Base-by-base conservation (phyloP, 176 grass and related monocot species). In the Ensete ventricosum region DNA sequence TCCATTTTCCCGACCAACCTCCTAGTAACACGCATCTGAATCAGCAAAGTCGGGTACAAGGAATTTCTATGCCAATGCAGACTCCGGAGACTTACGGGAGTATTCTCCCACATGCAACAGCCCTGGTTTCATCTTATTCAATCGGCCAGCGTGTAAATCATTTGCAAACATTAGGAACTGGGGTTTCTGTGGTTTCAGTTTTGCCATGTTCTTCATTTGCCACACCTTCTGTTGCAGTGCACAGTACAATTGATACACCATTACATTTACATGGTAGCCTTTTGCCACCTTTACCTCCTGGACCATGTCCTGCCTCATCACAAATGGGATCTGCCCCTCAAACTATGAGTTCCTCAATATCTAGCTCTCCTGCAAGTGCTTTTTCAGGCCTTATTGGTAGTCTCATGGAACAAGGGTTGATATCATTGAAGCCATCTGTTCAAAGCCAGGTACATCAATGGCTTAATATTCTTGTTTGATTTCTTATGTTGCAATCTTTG, bases 331-430 rank as follows among this genome's bases (percentile, higher is more conserved):
- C 71, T 68, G 64, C 84, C 64, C 82, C 85, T 58, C 84, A 83
- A 78, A 81, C 80, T 82, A 69, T 72, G 29, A 80, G 78, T 60
- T 60, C 84, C 19, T 78, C 81, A 67, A 58, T 80, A 52, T 76
- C 82, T 81, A 26, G 64, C 64, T 51, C 77, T 22, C 23, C 80
- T 76, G 71, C 81, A 10, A 71, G 26, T 78, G 52, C 73, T 72
- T 80, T 91, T 59, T 91, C 96, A 76, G 91, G 96, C 66, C 75
- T 99, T 21, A 84, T 99, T 76, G 86, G 79, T 86, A 95, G 87
- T 58, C 91, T 95, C 57, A 87, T 99, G 86, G 73, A 79, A 69
- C 86, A 91, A 10, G 96, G 96, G 83, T 69, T 99, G 74, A 94
- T 99, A 86, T 77, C 81, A 67, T 72, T 91, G 81, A 78, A 78